These are phyloP conservation scores for Sesbania bispinosa DNA, from an alignment of 306 rosid genomes.

Conservation along the genomic window DNA sequence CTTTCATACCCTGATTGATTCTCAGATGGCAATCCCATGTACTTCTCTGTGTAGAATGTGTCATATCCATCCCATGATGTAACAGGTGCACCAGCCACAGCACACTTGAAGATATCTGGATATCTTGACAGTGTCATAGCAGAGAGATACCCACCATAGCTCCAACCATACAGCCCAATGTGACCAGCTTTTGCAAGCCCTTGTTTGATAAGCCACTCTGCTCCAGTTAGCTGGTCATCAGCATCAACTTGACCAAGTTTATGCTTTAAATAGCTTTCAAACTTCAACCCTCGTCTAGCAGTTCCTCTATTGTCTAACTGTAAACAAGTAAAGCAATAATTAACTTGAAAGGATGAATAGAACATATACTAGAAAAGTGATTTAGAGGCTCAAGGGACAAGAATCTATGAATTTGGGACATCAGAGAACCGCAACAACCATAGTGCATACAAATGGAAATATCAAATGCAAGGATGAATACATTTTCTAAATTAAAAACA, in stretches of 20 bases:
- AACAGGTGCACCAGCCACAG: conserved; percentile 84
- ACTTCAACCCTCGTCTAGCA: conserved; percentile 82
- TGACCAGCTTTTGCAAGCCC: conserved; percentile 75
- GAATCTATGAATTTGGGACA: conserved; percentile 3
- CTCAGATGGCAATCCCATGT: conserved; percentile 82
- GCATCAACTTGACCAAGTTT: conserved; percentile 73
- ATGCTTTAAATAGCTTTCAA: conserved; percentile 66
- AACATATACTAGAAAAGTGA: neutral
- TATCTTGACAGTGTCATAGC: conserved; percentile 74
- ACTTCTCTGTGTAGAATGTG: conserved; percentile 94
- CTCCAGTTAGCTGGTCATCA: conserved; percentile 85
- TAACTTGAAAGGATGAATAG: neutral
- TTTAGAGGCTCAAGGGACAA: neutral
- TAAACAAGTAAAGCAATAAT: conserved; percentile 19
- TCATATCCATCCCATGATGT: conserved; percentile 98
- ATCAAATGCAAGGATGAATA: neutral
- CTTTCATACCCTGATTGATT: conserved; percentile 47
- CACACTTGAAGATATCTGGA: conserved; percentile 73
- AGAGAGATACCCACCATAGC: conserved; percentile 94
- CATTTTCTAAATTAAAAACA: neutral
- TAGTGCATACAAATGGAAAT: neutral
- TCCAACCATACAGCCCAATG: conserved; percentile 95
- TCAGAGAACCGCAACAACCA: neutral
- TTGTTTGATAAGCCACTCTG: conserved; percentile 76
- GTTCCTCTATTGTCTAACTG: conserved; percentile 97